phyloP scores from a whole-genome alignment of 768 basidiomycete genomes.

The Hericium alpestre region DNA sequence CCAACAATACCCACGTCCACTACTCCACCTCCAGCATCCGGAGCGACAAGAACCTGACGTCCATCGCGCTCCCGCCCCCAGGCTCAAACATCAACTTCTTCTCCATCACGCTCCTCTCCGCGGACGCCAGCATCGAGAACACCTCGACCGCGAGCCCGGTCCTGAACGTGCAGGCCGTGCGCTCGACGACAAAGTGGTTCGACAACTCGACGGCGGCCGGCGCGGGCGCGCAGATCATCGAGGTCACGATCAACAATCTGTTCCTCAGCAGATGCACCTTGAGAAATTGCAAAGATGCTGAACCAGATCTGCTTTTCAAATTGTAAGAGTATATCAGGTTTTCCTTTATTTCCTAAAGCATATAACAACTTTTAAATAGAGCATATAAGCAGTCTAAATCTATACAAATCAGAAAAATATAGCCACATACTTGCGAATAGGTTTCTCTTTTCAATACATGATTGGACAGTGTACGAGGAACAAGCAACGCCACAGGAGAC shows the following conservation, averaged over 20 bases:
- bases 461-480: too few relatives aligned
- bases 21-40: constrained; percentile 34
- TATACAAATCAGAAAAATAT: too few relatives aligned
- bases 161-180: constrained; percentile 26
- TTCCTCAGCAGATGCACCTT: too few relatives aligned
- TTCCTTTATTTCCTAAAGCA: too few relatives aligned
- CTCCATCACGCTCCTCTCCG: constrained; percentile 26
- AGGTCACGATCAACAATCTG: constrained; percentile 43
- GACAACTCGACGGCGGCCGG: constrained; percentile 17
- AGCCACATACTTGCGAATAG: too few relatives aligned
- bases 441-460: too few relatives aligned
- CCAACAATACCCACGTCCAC: constrained; percentile 35
- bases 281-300: too few relatives aligned
- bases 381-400: too few relatives aligned
- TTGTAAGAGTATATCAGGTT: background rate
- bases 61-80: constrained; percentile 33
- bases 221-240: constrained; percentile 34
- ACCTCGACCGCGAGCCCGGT: background rate
- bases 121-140: background rate
- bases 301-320: background rate
- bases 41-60: constrained; percentile 23
- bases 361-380: too few relatives aligned
- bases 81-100: constrained; percentile 26
- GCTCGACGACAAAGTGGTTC: constrained; percentile 39
- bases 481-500: too few relatives aligned